Conservation (phyloP, 1,284 basidiomycete genomes). For the Malassezia globosa region DNA sequence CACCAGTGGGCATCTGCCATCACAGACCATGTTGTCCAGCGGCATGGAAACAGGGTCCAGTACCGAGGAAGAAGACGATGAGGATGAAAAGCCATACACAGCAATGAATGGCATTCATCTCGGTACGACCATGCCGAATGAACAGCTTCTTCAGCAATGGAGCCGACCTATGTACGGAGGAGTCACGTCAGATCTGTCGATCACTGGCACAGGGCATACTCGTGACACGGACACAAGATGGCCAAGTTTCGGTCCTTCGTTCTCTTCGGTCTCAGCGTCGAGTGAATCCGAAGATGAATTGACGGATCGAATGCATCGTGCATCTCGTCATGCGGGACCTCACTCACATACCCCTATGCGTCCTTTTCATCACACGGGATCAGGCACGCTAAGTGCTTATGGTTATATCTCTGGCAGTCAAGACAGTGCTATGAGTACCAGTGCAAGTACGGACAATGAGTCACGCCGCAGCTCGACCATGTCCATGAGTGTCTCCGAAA, state of each 20-base stretch:
- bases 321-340: background rate
- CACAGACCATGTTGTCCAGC: slow-evolving; percentile 2
- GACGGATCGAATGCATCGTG: background rate
- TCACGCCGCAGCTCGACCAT: slow-evolving; percentile 2
- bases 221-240: background rate
- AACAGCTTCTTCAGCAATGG: slow-evolving; percentile 15
- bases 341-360: background rate
- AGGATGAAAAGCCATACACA: slow-evolving; percentile 15
- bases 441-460: slow-evolving; percentile 1
- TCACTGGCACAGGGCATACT: background rate
- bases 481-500: slow-evolving; percentile 18
- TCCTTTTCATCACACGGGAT: slow-evolving; percentile 1
- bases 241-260: slow-evolving; percentile 9
- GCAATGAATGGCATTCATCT: background rate
- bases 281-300: slow-evolving; percentile 18
- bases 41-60: slow-evolving; percentile 16
- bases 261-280: slow-evolving; percentile 14
- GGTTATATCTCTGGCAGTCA: slow-evolving; percentile 41
- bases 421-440: slow-evolving; percentile 28
- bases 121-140: slow-evolving; percentile 7
- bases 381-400: slow-evolving; percentile 32
- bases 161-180: slow-evolving; percentile 12
- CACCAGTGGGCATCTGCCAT: background rate
- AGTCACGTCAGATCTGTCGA: background rate
- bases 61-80: slow-evolving; percentile 18